A percentile compares a stretch with the other conserved stretches of the same genome.
Evolutionary conservation across 83 land plant genomes (phyloP).

Genomic region (Diphasiastrum complanatum): DNA sequence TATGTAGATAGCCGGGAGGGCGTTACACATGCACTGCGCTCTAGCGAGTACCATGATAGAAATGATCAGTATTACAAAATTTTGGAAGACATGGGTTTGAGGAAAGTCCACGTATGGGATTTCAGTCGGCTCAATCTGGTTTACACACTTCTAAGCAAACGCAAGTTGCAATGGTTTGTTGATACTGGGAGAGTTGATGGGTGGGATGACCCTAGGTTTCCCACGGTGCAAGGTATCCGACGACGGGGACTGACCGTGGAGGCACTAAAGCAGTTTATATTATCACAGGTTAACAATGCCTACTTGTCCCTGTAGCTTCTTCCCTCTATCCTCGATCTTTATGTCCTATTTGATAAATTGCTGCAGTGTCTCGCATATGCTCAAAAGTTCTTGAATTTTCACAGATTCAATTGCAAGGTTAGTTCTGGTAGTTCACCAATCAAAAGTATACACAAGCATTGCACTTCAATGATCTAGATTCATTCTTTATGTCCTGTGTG

Average conservation of each 20-base stretch:
- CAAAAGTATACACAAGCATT: too few species aligned
- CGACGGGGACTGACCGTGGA: constrained; percentile 83
- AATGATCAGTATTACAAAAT: constrained; percentile 82
- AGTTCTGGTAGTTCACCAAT: too few species aligned
- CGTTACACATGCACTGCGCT: constrained; percentile 86
- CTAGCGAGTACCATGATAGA: constrained; percentile 91
- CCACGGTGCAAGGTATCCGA: constrained; percentile 82
- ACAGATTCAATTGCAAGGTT: too few species aligned
- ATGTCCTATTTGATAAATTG: too few species aligned
- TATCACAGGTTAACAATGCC: constrained; percentile 56
- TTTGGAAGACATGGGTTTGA: constrained; percentile 71
- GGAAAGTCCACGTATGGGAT: constrained; percentile 79
- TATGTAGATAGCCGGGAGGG: constrained; percentile 89
- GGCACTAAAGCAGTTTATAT: constrained; percentile 79
- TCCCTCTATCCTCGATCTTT: too few species aligned
- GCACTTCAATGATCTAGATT: too few species aligned
- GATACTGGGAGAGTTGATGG: constrained; percentile 88
- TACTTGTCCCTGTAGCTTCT: not conserved
- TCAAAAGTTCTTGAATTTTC: too few species aligned
- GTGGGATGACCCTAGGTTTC: constrained; percentile 96
- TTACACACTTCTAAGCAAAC: constrained; percentile 89
- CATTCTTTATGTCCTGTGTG: too few species aligned
- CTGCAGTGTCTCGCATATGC: too few species aligned
- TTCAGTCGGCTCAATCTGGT: constrained; percentile 91
- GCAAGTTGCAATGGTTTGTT: constrained; percentile 96